Base-by-base conservation (phyloP, 306 rosid species). In the Pyrus bretschneideri region DNA sequence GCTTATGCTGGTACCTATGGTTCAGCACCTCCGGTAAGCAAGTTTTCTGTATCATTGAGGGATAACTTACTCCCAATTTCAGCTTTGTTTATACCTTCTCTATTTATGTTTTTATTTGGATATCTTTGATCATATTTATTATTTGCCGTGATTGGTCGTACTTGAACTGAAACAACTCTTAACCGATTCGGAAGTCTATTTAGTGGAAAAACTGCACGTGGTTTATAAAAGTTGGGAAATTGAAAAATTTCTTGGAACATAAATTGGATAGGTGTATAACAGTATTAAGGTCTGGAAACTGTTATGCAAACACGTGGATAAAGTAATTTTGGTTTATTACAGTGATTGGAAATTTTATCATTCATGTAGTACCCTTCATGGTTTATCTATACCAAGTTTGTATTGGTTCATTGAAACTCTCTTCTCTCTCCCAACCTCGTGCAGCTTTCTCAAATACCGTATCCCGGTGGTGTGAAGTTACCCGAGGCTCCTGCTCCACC, bases 401-500 rank as follows among this genome's bases (percentile, higher is more conserved):
- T 21, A 27, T 44, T 61, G 25, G 23, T 61, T 44, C 59, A 3
- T 25, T 61, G 9, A 73, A 38, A 14, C 63, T 68, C 27, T 15
- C 21, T 11, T 21, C 25, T 52, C 46, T 64, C 77, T 35, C 35
- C 33, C 75, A 75, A 83, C 70, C 85, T 79, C 79, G 54, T 83
- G 80, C 84, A 78, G 87, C 83, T 82, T 42, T 88, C 86, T 42
- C 93, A 96, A 87, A 78, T 92, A 70, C 85, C 97, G 19, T 92
- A 96, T 83, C 89, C 96, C 6, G 99, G 97, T n/a, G 96, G 96
- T 70, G 85, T 86, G 52, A 93, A 90, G 84, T 75, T 90, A 45
- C 96, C 99, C 0, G 99, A 96, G 85, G 99, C 91, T 62, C 99
- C 98, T 61, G 98, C 99, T n/a, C 98, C 99, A 1, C 97, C 97